Evolutionary conservation across 2,329 filamentous ascomycete genomes (phyloP).

Genomic region (Penicillium sp.): DNA sequence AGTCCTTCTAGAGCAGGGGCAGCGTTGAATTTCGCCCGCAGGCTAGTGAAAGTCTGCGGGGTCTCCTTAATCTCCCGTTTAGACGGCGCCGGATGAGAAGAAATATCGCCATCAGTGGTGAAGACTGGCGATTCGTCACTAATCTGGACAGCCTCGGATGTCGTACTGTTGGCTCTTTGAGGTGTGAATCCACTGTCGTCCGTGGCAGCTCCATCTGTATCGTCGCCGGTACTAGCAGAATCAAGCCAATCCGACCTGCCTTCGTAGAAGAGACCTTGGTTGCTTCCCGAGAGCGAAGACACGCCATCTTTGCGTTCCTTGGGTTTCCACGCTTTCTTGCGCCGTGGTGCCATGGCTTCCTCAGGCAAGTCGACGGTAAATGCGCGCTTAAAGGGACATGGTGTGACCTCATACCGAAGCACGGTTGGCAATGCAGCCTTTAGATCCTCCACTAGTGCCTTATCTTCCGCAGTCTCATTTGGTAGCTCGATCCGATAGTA

Average conservation of each 20-base stretch:
- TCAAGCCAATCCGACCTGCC: conserved; percentile 26
- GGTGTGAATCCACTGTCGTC: conserved; percentile 37
- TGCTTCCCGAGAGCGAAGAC: conserved; percentile 23
- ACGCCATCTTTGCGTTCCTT: conserved; percentile 52
- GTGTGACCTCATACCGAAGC: conserved; percentile 83
- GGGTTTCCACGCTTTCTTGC: conserved; percentile 71
- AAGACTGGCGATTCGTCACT: conserved; percentile 22
- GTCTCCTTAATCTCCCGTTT: conserved; percentile 36
- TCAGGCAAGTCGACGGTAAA: conserved; percentile 77
- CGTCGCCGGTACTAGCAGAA: conserved; percentile 36
- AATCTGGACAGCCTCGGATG: conserved; percentile 31
- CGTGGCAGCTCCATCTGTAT: conserved; percentile 39
- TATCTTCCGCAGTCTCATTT: conserved; percentile 64
- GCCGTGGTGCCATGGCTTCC: conserved; percentile 65
- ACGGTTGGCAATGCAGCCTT: conserved; percentile 72
- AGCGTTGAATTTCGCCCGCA: conserved; percentile 46
- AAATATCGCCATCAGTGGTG: conserved; percentile 10
- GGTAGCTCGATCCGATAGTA: conserved; percentile 93
- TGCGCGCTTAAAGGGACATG: conserved; percentile 78
- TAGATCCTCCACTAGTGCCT: conserved; percentile 65
- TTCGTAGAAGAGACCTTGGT: conserved; percentile 19
- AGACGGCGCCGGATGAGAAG: conserved; percentile 16
- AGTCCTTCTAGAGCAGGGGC: conserved; percentile 19
- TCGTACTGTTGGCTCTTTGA: conserved; percentile 29
- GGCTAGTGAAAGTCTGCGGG: conserved; percentile 40